Evolutionary conservation across 1,284 basidiomycete species (phyloP).

Genomic region (Pyrrhoderma noxium): DNA sequence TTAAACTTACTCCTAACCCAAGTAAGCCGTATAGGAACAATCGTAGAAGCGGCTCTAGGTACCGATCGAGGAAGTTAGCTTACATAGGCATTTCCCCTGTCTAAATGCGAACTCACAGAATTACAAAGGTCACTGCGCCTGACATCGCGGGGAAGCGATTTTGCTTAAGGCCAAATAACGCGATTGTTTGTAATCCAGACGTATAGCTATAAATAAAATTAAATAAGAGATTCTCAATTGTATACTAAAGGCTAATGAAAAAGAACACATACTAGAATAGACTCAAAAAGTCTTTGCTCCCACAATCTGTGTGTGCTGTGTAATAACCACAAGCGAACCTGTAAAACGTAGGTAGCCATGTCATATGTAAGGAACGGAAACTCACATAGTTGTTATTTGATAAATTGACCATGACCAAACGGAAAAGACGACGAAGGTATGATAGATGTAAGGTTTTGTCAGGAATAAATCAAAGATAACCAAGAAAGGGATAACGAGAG

Average conservation of each 20-base stretch:
- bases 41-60: conserved; percentile 41
- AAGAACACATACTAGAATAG: conserved; percentile 56
- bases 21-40: conserved; percentile 44
- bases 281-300: conserved; percentile 50
- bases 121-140: conserved; percentile 50
- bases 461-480: conserved; percentile 66
- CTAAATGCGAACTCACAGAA: conserved; percentile 39
- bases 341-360: conserved; percentile 10
- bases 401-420: conserved; percentile 47
- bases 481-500: conserved; percentile 40
- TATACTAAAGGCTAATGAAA: conserved; percentile 3
- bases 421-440: conserved; percentile 44
- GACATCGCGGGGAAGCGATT: conserved; percentile 60
- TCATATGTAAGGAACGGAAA: conserved; percentile 1
- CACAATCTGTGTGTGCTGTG: conserved; percentile 30
- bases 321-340: conserved; percentile 54
- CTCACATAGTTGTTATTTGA: conserved; percentile 52
- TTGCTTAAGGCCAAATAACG: conserved; percentile 67
- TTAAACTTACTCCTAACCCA: conserved; percentile 48
- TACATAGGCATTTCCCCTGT: not conserved
- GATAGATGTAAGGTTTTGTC: conserved; percentile 51
- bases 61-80: not conserved
- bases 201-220: conserved; percentile 31
- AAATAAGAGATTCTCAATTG: not conserved
- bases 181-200: conserved; percentile 67